These are phyloP conservation scores for Alternaria sp. DNA, from an alignment of 2,329 filamentous ascomycete genomes.

Conservation along the genomic window DNA sequence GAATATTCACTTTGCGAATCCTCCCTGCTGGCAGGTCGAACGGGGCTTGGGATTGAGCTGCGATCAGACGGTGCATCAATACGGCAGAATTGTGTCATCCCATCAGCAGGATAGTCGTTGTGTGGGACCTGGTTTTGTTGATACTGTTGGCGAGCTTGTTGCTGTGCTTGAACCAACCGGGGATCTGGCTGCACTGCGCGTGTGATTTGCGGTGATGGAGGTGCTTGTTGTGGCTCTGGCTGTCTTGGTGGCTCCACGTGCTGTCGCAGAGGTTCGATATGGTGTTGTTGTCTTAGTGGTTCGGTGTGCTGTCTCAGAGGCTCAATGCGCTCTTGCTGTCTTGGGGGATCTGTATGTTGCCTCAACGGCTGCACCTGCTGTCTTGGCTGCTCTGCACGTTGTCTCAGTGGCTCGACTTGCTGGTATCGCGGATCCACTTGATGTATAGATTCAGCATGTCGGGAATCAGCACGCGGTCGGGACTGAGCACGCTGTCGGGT, in stretches of 20 bases:
- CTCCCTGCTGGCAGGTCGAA: slow-evolving; percentile 82
- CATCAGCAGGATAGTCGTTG: slow-evolving; percentile 92
- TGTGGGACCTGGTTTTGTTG: slow-evolving; percentile 75
- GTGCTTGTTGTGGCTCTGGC: slow-evolving; percentile 10
- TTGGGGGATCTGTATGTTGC: slow-evolving; percentile 12
- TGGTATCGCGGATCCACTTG: slow-evolving; percentile 8
- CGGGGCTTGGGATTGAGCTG: slow-evolving; percentile 73
- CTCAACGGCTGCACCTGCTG: slow-evolving; percentile 13
- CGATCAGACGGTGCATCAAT: slow-evolving; percentile 75
- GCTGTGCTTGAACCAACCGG: slow-evolving; percentile 47
- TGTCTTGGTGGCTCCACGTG: slow-evolving; percentile 12
- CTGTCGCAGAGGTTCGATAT: slow-evolving; percentile 12
- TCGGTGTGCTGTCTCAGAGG: slow-evolving; percentile 1
- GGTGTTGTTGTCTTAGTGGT: slow-evolving; percentile 9
- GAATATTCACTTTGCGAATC: slow-evolving; percentile 93
- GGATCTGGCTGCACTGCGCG: slow-evolving; percentile 46
- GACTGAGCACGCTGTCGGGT: slow-evolving; percentile 1
- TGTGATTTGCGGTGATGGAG: slow-evolving; percentile 18
- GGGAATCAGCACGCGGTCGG: neutral
- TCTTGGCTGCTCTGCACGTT: slow-evolving; percentile 3
- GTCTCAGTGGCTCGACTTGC: slow-evolving; percentile 8
- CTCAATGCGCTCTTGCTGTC: slow-evolving; percentile 8
- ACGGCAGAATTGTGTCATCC: slow-evolving; percentile 97
- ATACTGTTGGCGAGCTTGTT: slow-evolving; percentile 50
- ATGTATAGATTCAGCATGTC: slow-evolving; percentile 1